A percentile compares a stretch with the other conserved stretches of the same genome.
Conservation (phyloP, 345 rosid genomes). For the Firmiana major region DNA sequence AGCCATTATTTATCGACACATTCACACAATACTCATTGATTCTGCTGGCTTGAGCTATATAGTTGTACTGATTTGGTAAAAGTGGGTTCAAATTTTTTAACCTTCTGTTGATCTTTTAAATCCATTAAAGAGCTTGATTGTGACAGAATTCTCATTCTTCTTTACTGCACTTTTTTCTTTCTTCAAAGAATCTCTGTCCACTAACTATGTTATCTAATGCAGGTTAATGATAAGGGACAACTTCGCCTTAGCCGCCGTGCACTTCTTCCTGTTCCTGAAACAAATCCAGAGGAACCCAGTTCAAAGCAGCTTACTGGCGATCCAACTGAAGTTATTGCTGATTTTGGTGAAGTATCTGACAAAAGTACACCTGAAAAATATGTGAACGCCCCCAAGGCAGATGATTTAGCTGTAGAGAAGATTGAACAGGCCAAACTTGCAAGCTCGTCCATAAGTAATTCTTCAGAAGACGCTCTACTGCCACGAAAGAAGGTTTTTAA, state of each 20-base stretch:
- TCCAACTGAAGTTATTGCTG: slow-evolving; percentile 23
- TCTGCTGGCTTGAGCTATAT: neutral
- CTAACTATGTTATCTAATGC: slow-evolving; percentile 14
- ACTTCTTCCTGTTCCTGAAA: slow-evolving; percentile 78
- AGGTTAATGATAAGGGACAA: slow-evolving; percentile 96
- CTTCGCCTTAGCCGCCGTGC: slow-evolving; percentile 89
- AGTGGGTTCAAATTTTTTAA: neutral
- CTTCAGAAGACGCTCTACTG: slow-evolving; percentile 33
- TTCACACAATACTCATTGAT: neutral
- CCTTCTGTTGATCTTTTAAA: neutral
- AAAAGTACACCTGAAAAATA: slow-evolving; percentile 32
- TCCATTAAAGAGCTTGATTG: neutral
- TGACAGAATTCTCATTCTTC: neutral
- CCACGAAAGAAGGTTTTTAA: slow-evolving; percentile 57
- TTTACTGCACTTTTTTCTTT: neutral
- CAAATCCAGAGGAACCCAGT: slow-evolving; percentile 40
- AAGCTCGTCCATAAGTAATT: slow-evolving; percentile 17
- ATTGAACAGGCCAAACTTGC: slow-evolving; percentile 30
- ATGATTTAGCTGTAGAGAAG: slow-evolving; percentile 35
- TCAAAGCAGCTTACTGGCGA: slow-evolving; percentile 34
- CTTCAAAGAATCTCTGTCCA: slow-evolving; percentile 5
- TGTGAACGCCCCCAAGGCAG: slow-evolving; percentile 27
- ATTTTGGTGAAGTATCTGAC: slow-evolving; percentile 27
- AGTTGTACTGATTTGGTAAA: neutral
- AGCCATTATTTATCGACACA: neutral